Conservation (phyloP, 768 basidiomycete genomes). For the Termitomyces titanicus region DNA sequence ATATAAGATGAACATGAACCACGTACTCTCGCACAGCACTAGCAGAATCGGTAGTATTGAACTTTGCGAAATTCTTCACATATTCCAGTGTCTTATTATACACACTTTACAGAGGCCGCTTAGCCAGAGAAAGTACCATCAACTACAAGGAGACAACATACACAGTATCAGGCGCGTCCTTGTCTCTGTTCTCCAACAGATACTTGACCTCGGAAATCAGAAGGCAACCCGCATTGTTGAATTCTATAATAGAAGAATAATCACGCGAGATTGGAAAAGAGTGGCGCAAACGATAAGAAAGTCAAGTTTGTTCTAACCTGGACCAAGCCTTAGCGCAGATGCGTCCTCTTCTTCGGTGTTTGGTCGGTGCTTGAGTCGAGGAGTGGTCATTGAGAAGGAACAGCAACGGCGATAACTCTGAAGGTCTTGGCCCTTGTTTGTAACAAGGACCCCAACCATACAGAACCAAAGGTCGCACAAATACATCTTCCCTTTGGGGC, state of each 20-base stretch:
- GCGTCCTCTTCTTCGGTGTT: constrained; percentile 82
- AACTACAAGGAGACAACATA: constrained; percentile 31
- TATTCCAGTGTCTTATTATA: constrained; percentile 93
- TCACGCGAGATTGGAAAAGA: neutral
- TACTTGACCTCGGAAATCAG: constrained; percentile 93
- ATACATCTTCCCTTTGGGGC: no score
- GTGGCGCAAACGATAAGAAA: neutral
- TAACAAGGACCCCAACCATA: neutral
- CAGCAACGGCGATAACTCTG: no score
- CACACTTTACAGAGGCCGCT: constrained; percentile 45
- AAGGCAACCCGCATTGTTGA: constrained; percentile 88
- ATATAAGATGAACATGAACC: neutral
- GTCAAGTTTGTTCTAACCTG: constrained; percentile 41
- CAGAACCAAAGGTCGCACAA: no score
- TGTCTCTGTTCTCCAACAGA: constrained; percentile 81
- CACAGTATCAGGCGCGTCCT: constrained; percentile 86
- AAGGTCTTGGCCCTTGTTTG: no score
- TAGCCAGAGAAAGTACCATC: neutral
- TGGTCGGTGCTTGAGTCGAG: constrained; percentile 62
- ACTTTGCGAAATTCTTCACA: constrained; percentile 88
- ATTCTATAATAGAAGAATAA: constrained; percentile 69
- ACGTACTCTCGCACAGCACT: constrained; percentile 84
- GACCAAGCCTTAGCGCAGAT: constrained; percentile 75
- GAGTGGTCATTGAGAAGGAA: constrained; percentile 46
- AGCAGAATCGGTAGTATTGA: constrained; percentile 80